Evolutionary conservation across 1,284 basidiomycete species (phyloP).

Genomic region (Boletus calvinii): DNA sequence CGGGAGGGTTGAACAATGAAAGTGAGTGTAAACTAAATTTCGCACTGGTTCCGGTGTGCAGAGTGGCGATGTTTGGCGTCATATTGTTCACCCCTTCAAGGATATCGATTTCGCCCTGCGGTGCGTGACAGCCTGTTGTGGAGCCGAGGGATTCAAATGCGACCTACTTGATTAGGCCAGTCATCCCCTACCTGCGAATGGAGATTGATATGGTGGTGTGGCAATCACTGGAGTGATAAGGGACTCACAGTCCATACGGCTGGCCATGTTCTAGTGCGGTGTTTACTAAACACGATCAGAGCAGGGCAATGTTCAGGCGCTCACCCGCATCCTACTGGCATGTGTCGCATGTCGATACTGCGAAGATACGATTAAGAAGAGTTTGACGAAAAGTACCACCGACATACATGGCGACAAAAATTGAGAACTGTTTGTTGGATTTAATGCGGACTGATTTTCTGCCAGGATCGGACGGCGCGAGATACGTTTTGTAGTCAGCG

Average conservation of each 20-base stretch:
- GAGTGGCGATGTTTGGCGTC: constrained; percentile 29
- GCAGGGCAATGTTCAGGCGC: not conserved
- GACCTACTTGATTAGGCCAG: constrained; percentile 22
- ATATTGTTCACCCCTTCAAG: constrained; percentile 32
- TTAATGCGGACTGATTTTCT: constrained; percentile 30
- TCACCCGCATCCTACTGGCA: constrained; percentile 33
- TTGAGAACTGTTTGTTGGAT: constrained; percentile 19
- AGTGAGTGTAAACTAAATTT: not conserved
- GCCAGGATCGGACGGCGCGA: constrained; percentile 24
- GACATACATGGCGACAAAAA: constrained; percentile 24
- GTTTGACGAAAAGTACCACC: not conserved
- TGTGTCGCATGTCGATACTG: constrained; percentile 29
- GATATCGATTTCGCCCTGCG: constrained; percentile 36
- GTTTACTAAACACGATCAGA: not conserved
- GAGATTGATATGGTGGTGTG: not conserved
- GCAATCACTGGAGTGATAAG: not conserved
- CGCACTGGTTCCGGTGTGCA: constrained; percentile 24
- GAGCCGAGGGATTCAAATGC: not conserved
- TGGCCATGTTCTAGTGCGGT: constrained; percentile 27
- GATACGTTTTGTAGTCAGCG: constrained; percentile 33
- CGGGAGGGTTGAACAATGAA: not conserved
- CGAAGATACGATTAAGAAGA: not conserved
- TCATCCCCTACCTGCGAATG: constrained; percentile 20
- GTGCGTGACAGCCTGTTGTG: not conserved
- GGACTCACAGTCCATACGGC: constrained; percentile 29